Base-by-base conservation (phyloP, 2,329 filamentous ascomycete genomes). In the Colletotrichum sp. region DNA sequence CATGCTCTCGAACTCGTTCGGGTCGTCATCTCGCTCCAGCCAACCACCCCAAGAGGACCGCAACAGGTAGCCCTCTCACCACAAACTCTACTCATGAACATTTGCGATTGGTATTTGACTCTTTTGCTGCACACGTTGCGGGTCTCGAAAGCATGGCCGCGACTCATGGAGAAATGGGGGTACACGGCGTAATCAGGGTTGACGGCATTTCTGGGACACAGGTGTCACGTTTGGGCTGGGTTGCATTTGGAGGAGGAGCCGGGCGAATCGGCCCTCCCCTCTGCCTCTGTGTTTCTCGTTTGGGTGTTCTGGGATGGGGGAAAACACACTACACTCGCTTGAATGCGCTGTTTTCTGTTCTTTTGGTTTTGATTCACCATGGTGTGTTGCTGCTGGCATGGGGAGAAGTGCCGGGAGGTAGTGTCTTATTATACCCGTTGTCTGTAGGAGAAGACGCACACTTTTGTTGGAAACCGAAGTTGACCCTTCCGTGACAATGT, bases 1-100 rank as follows among this genome's bases (percentile, higher is more conserved):
- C 62, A 75, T 85, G 39, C 79, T 88, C n/a, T 85, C 85, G 13
- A 81, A 79, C 70, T 83, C 79, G 13, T 77, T 78, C 13, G 72
- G 75, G 7, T 49, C 71, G 3, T 70, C 76, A 12, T 65, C 75
- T 10, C 77, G 72, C 15, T 44, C 72, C 7, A 75, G 66, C 32
- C 71, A 71, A 18, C 65, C 75, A 5, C 28, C 70, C 32, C 77
- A 70, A 4, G 75, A 78, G 39, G 67, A 77, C 39, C 76, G 76
- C 18, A 72, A 60, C 7, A 71, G 77, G 39, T 78, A 66, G 62
- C 52, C 10, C 32, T 3, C 34, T 39, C n/a, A 36, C 16, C 15
- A 21, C 44, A 13, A 49, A 49, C 18, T 49, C 44, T 13, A 49
- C 39, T 65, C 34, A 60, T 9, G 10, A 63, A 69, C 30, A 34